phyloP scores from a whole-genome alignment of 768 basidiomycete species.

The Psilocybe sp. region DNA sequence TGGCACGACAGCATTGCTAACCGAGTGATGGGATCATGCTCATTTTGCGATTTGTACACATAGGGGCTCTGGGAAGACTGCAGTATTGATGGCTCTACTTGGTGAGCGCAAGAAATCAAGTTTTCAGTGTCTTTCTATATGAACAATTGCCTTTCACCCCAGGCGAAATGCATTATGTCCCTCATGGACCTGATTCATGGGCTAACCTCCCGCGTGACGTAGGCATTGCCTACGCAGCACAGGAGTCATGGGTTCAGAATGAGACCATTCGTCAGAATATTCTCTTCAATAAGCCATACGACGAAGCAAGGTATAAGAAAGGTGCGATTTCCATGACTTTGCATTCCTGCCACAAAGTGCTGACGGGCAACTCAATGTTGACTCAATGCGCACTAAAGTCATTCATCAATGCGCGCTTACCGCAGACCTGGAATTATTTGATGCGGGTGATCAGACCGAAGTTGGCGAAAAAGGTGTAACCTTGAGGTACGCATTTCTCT shows the following conservation, averaged over 20 bases:
- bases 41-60: not conserved
- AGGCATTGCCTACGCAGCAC: slow-evolving; percentile 75
- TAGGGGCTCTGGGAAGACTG: slow-evolving; percentile 58
- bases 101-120: too few relatives aligned
- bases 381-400: slow-evolving; percentile 55
- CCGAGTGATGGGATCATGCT: not conserved
- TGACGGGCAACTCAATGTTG: slow-evolving; percentile 39
- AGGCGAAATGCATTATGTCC: slow-evolving; percentile 62
- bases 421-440: slow-evolving; percentile 64
- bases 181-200: slow-evolving; percentile 50
- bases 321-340: slow-evolving; percentile 8
- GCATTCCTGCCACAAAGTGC: too few relatives aligned
- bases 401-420: slow-evolving; percentile 72
- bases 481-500: slow-evolving; percentile 21
- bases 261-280: slow-evolving; percentile 79
- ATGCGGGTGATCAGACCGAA: slow-evolving; percentile 66
- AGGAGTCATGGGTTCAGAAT: slow-evolving; percentile 82
- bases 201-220: slow-evolving; percentile 61
- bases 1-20: not conserved
- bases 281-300: slow-evolving; percentile 70
- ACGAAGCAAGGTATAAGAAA: slow-evolving; percentile 74
- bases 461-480: slow-evolving; percentile 73
- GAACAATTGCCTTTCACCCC: too few relatives aligned
- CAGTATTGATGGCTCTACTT: slow-evolving; percentile 61
- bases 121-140: too few relatives aligned